Percentiles rank a stretch among this genome's conserved stretches.
Evolutionary conservation across 345 rosid species (phyloP).

Genomic region (Lenwebbia sp.): DNA sequence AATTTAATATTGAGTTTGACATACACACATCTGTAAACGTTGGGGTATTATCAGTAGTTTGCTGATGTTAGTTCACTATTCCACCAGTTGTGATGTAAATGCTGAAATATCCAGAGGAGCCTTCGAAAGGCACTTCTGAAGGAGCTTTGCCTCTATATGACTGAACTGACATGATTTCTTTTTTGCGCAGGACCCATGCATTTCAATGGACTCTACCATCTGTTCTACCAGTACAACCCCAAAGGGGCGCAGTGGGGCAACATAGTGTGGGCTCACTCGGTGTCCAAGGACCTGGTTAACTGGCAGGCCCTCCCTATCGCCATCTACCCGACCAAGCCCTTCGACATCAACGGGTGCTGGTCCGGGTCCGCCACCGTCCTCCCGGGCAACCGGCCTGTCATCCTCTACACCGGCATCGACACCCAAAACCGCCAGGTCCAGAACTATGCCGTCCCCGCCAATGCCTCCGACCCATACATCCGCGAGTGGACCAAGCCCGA

Average conservation of each 20-base stretch:
- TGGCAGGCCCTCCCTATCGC: conserved; percentile 71
- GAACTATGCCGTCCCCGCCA: conserved; percentile 62
- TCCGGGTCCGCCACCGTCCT: conserved; percentile 80
- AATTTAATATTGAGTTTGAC: too few relatives aligned
- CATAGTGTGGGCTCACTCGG: conserved; percentile 91
- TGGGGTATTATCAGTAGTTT: too few relatives aligned
- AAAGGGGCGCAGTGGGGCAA: conserved; percentile 85
- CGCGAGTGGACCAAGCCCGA: conserved; percentile 66
- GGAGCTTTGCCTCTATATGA: background rate
- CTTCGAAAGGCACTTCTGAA: background rate
- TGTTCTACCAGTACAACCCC: conserved; percentile 85
- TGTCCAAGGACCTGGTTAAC: conserved; percentile 67
- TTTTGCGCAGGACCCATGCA: conserved; percentile 46
- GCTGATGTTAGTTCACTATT: accelerated
- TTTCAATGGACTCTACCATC: conserved; percentile 68
- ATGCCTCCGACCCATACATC: conserved; percentile 66
- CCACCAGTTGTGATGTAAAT: background rate
- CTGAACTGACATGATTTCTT: too few relatives aligned
- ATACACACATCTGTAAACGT: too few relatives aligned
- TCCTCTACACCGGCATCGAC: conserved; percentile 68
- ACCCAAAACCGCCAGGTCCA: conserved; percentile 34
- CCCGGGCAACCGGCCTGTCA: conserved; percentile 39
- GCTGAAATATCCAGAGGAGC: background rate
- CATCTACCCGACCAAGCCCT: conserved; percentile 48
- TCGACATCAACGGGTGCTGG: conserved; percentile 72